Base-by-base conservation (phyloP, 2,329 filamentous ascomycete species). In the Paraphoma chrysanthemicola region DNA sequence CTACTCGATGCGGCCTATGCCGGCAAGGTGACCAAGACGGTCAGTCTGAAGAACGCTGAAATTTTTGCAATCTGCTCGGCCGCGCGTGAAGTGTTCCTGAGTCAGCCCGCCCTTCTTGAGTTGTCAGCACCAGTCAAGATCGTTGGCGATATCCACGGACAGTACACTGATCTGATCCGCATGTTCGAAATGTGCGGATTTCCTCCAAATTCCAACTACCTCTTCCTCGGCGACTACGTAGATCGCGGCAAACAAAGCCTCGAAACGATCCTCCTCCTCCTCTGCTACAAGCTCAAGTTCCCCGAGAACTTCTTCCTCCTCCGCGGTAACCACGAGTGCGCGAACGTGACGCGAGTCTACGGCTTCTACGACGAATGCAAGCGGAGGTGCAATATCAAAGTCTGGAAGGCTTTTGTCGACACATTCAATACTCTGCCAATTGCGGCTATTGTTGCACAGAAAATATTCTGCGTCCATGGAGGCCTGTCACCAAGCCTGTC, bases 181-280 rank as follows among this genome's bases (percentile, higher is more conserved):
- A 92, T 98, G 86, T 98, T 98, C 72, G 94, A 98, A 77, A 97
- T 97, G 93, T 97, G 94, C 74, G 94, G 94, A 5, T 98, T 97
- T 72, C 94, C 94, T 7, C 94, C 94, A 1, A 90, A 86, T 60
- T 87, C 93, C 39, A 98, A 98, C 80, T 98, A 92, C 73, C 85
- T 98, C 48, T 98, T 97, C 79, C 83, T 98, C 4, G 94, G 94
- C 49, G 94, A 98, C 77, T 98, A 98, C 74, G 94, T 98, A 71
- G 94, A 98, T 76, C 89, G 94, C 52, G 94, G 94, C 68, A 98
- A 98, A 82, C 93, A 97, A 77, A 96, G 92, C 42, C 82, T 98
- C 58, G 94, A 98, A 79, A 98, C 94, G 0, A 98, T 98, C 62
- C 84, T 97, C 5, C 85, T 98, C 43, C 83, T 98, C 42, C 83